A percentile compares a stretch with the other conserved stretches of the same genome.
Evolutionary conservation across 139 green algal species (phyloP).

Genomic region (Chlorella vulgaris): DNA sequence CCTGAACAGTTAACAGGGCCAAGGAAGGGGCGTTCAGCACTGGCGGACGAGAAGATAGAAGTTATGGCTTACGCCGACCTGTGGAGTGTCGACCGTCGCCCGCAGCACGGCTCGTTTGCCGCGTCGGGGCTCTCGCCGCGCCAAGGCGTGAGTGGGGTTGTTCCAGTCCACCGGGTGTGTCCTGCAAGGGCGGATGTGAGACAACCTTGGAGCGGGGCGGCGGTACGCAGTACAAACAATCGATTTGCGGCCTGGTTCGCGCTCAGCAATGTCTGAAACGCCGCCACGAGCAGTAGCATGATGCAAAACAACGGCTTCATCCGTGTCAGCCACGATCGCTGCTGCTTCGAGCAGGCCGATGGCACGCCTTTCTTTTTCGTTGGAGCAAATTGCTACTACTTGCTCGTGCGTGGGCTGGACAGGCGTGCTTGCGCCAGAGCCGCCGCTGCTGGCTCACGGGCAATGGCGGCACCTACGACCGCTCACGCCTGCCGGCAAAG

Average conservation of each 20-base stretch:
- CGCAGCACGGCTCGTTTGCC: constrained; percentile 71
- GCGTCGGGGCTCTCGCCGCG: constrained; percentile 59
- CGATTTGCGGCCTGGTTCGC: not conserved
- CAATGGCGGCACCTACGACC: not conserved
- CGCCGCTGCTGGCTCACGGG: not conserved
- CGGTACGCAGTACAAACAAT: not conserved
- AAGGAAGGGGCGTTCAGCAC: not conserved
- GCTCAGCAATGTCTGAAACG: too few relatives aligned
- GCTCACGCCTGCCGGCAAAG: too few relatives aligned
- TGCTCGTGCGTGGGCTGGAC: constrained; percentile 58
- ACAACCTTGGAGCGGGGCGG: not conserved
- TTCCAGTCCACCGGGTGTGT: constrained; percentile 84
- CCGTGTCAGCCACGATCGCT: constrained; percentile 28
- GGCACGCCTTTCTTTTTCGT: constrained; percentile 57
- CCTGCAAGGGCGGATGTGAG: constrained; percentile 23
- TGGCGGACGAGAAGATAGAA: not conserved
- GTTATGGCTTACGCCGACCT: not conserved
- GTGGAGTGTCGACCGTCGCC: constrained; percentile 55
- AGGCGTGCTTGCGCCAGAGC: too few relatives aligned
- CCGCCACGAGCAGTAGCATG: not conserved
- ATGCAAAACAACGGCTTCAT: constrained; percentile 35
- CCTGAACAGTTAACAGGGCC: constrained; percentile 23
- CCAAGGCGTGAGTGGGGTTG: constrained; percentile 44
- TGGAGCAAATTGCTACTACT: constrained; percentile 77
- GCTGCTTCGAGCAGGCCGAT: constrained; percentile 32